Conservation (phyloP, 2,329 filamentous ascomycete species). For the Alternaria burnsii region DNA sequence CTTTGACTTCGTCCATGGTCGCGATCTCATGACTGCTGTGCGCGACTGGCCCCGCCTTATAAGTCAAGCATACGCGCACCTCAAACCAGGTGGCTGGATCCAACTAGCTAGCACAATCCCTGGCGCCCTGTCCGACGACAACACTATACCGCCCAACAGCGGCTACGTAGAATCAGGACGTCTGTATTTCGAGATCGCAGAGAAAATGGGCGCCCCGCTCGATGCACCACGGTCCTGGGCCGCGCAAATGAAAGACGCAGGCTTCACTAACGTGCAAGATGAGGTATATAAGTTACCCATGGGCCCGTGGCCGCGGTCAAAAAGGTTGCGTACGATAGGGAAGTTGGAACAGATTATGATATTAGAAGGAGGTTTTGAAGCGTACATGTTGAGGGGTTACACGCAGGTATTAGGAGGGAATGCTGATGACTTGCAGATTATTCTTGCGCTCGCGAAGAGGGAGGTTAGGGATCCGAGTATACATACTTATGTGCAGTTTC, state of each 20-base stretch:
- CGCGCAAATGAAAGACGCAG: slow-evolving; percentile 45
- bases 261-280: slow-evolving; percentile 56
- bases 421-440: slow-evolving; percentile 29
- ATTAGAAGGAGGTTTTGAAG: slow-evolving; percentile 34
- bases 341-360: slow-evolving; percentile 35
- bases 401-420: slow-evolving; percentile 26
- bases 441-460: slow-evolving; percentile 27
- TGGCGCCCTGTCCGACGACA: slow-evolving; percentile 27
- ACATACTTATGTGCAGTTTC: slow-evolving; percentile 36
- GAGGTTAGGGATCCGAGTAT: slow-evolving; percentile 32
- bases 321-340: slow-evolving; percentile 28
- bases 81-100: slow-evolving; percentile 33
- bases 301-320: slow-evolving; percentile 39
- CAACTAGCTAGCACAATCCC: slow-evolving; percentile 39
- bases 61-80: slow-evolving; percentile 38
- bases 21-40: slow-evolving; percentile 43
- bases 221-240: slow-evolving; percentile 45
- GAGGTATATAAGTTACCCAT: slow-evolving; percentile 37
- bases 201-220: slow-evolving; percentile 45
- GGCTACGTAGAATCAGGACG: slow-evolving; percentile 30
- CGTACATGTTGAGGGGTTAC: slow-evolving; percentile 36
- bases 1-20: slow-evolving; percentile 45
- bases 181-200: slow-evolving; percentile 31
- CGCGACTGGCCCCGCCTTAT: slow-evolving; percentile 43
- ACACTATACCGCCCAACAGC: slow-evolving; percentile 30